Conservation (phyloP, 2,329 filamentous ascomycete genomes). For the Leptographium flavum region DNA sequence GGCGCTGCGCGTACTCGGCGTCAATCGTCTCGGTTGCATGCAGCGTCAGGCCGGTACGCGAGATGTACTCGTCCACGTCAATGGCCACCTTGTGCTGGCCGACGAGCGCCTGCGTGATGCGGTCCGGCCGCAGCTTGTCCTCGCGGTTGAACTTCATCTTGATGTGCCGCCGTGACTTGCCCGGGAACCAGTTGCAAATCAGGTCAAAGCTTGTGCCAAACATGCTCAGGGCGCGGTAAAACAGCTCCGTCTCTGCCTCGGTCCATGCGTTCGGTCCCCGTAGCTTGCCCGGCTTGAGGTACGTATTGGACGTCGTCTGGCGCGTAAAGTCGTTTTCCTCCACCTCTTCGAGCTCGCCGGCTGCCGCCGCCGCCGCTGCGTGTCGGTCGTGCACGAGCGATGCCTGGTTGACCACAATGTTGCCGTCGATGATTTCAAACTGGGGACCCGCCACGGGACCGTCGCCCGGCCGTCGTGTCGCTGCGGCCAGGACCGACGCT, state of each 20-base stretch:
- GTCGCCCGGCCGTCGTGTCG: slow-evolving; percentile 4
- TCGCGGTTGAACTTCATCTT: slow-evolving; percentile 76
- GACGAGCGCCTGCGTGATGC: slow-evolving; percentile 49
- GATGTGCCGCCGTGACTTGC: slow-evolving; percentile 56
- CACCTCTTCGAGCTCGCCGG: slow-evolving; percentile 42
- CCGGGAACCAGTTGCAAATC: slow-evolving; percentile 62
- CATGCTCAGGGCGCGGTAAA: slow-evolving; percentile 60
- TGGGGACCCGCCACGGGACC: slow-evolving; percentile 29
- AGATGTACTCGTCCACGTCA: slow-evolving; percentile 46
- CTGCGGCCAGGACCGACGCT: slow-evolving; percentile 6
- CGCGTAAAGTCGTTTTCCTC: slow-evolving; percentile 70
- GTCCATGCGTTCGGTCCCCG: slow-evolving; percentile 55
- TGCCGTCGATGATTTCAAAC: slow-evolving; percentile 54
- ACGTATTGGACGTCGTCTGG: slow-evolving; percentile 54
- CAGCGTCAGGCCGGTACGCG: slow-evolving; percentile 36
- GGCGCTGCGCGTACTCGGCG: slow-evolving; percentile 31
- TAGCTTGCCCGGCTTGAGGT: slow-evolving; percentile 45
- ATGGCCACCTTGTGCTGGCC: slow-evolving; percentile 43
- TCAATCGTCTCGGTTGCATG: slow-evolving; percentile 40
- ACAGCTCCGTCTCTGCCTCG: slow-evolving; percentile 55
- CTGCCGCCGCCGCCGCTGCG: slow-evolving; percentile 40
- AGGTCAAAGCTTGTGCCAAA: slow-evolving; percentile 77
- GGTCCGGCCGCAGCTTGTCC: slow-evolving; percentile 49
- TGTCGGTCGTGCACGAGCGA: slow-evolving; percentile 57
- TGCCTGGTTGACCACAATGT: slow-evolving; percentile 56